Evolutionary conservation across 352 stramenopile species (phyloP), one percentile per base, ranked within the genome.

Genomic region (Phytophthora rubi): DNA sequence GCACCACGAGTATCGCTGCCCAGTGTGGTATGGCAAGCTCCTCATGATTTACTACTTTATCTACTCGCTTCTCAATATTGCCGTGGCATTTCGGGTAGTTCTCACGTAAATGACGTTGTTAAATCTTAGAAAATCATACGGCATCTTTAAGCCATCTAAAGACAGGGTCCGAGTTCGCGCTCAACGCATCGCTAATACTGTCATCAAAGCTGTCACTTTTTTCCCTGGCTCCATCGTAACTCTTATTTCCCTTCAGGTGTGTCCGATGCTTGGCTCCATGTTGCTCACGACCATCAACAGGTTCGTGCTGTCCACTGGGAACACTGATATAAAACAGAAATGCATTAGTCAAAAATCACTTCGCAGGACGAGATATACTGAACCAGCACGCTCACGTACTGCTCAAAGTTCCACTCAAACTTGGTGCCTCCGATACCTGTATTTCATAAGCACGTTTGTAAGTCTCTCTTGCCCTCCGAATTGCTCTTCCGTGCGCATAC

Each of bases 11-110:
- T 94, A 86, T 68, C 76, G 60, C 28, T 93, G 87, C 42, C 87
- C 87, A 2, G 32, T 61, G 3, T 93, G 84, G 82, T 96, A 93
- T 65, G 88, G 85, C 32, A 89, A 85, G 60, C 45, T 91, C 49
- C 82, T 94, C 26, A 79, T 93, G 37, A 70, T 66, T 23, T 83
- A 85, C 65, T 96, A 96, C 68, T 64, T 69, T 23, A 49, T 89
- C 47, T 96, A 94, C 69, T 91, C 88, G 9, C 62, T 82, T 15
- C 49, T 91, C n/a, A 94, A 95, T 67, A 48, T 94, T 23, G 72
- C 66, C 8, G 76, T 94, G 21, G 83, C 86, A 16, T 78, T 88
- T 42, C 69, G 62, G 44, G 54, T 75, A 54, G 49, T 53, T 35
- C 33, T 53, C 52, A 59, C n/a, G 15, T 70, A 66, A 59, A 39